Conservation (phyloP, 495 filamentous ascomycete genomes). For the Chaetomium fimeti region DNA sequence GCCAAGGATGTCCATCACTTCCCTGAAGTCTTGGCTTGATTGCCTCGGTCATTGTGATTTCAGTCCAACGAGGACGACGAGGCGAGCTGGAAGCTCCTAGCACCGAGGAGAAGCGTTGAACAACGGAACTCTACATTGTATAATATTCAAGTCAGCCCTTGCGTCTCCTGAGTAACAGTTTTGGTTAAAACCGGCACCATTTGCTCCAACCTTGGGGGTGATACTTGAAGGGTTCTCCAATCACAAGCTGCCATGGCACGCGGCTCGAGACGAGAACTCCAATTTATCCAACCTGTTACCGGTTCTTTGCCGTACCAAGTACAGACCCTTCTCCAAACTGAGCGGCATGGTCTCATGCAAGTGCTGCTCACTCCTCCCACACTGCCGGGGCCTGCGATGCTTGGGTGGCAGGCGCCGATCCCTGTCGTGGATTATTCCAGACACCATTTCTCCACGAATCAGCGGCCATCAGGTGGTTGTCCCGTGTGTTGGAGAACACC, state of each 20-base stretch:
- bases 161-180: not conserved
- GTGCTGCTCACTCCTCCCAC: slow-evolving; percentile 6
- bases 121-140: no score
- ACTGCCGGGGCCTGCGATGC: slow-evolving; percentile 7
- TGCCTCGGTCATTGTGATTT: not conserved
- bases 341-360: not conserved
- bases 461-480: not conserved
- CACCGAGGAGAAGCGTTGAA: not conserved
- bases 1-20: slow-evolving; percentile 4
- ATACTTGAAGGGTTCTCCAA: slow-evolving; percentile 1
- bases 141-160: not conserved
- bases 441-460: slow-evolving; percentile 21
- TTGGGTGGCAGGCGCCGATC: not conserved
- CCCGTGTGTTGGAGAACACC: not conserved
- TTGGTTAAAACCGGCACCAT: not conserved
- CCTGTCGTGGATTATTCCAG: slow-evolving; percentile 15
- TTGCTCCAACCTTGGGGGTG: not conserved
- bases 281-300: slow-evolving; percentile 1
- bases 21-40: not conserved
- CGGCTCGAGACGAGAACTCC: not conserved
- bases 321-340: not conserved
- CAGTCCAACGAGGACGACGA: not conserved
- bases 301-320: not conserved
- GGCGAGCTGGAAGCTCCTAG: not conserved
- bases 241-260: slow-evolving; percentile 2